Evolutionary conservation across 345 rosid species (phyloP).

Genomic region (Balakata baccata): DNA sequence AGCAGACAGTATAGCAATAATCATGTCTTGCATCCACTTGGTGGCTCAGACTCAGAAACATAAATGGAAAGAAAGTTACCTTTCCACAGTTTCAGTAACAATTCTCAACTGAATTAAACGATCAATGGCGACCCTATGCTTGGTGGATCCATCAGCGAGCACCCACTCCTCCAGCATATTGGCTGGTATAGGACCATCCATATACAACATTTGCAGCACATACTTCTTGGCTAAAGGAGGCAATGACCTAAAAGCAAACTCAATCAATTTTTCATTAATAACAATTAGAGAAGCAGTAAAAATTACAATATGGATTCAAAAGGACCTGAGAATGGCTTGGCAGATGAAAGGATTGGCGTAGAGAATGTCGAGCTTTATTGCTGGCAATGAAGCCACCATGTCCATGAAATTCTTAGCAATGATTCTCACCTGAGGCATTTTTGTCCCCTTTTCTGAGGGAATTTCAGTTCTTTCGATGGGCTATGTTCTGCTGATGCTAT

Average conservation of each 20-base stretch:
- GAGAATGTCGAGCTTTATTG: constrained; percentile 78
- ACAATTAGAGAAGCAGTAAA: background rate
- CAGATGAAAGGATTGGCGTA: constrained; percentile 80
- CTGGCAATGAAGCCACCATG: constrained; percentile 90
- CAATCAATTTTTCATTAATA: background rate
- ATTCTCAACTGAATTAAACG: constrained; percentile 69
- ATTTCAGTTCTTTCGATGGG: background rate
- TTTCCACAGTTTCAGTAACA: constrained; percentile 47
- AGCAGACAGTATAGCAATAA: background rate
- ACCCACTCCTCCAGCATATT: constrained; percentile 74
- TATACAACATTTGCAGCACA: constrained; percentile 62
- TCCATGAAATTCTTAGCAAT: constrained; percentile 92
- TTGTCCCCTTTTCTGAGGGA: background rate
- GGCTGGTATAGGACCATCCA: constrained; percentile 47
- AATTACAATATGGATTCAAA: background rate
- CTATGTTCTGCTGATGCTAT: background rate
- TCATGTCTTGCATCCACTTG: background rate
- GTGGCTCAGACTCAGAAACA: background rate
- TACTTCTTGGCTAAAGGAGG: constrained; percentile 92
- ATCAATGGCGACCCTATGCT: constrained; percentile 82
- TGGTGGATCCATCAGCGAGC: constrained; percentile 61
- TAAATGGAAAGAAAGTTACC: constrained; percentile 27
- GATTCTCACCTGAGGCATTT: constrained; percentile 88
- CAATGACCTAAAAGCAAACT: constrained; percentile 55
- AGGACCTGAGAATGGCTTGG: constrained; percentile 88